These are phyloP conservation scores for Myochromella boudieri DNA, from an alignment of 768 basidiomycete species.

Conservation along the genomic window DNA sequence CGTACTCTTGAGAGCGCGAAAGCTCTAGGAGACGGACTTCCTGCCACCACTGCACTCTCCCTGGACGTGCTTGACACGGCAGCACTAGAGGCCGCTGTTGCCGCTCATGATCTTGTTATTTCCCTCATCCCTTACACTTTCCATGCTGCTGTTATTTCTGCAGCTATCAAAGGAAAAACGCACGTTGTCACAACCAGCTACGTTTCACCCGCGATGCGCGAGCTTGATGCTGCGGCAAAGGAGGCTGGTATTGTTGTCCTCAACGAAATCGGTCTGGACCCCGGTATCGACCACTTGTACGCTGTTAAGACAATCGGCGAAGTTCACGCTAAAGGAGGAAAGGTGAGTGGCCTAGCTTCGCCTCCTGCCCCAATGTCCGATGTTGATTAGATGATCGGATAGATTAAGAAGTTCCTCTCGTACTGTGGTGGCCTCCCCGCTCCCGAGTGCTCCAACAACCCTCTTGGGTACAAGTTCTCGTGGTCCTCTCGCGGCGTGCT, in stretches of 20 bases:
- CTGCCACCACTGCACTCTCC: slow-evolving; percentile 69
- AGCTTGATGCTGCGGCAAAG: slow-evolving; percentile 76
- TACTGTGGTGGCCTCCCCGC: slow-evolving; percentile 97
- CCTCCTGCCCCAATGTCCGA: not conserved
- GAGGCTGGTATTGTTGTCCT: slow-evolving; percentile 90
- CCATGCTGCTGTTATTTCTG: slow-evolving; percentile 88
- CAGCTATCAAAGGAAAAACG: slow-evolving; percentile 86
- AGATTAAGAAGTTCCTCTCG: slow-evolving; percentile 90
- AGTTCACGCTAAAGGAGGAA: slow-evolving; percentile 92
- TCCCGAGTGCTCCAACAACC: slow-evolving; percentile 88
- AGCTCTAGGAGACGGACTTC: slow-evolving; percentile 65
- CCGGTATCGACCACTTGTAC: slow-evolving; percentile 92
- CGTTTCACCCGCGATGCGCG: slow-evolving; percentile 88
- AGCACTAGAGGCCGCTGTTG: slow-evolving; percentile 79
- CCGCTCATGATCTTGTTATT: slow-evolving; percentile 89
- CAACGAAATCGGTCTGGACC: slow-evolving; percentile 98
- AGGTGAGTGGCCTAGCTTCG: slow-evolving; percentile 46
- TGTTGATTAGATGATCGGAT: slow-evolving; percentile 1
- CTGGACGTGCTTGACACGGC: slow-evolving; percentile 75
- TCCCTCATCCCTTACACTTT: slow-evolving; percentile 95
- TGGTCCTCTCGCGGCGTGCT: slow-evolving; percentile 98
- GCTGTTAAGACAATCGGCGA: slow-evolving; percentile 93
- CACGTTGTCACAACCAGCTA: slow-evolving; percentile 97
- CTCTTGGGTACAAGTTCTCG: slow-evolving; percentile 98
- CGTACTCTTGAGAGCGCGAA: slow-evolving; percentile 80